phyloP scores from a whole-genome alignment of 345 rosid genomes.

The Hibiscus tridactylites region DNA sequence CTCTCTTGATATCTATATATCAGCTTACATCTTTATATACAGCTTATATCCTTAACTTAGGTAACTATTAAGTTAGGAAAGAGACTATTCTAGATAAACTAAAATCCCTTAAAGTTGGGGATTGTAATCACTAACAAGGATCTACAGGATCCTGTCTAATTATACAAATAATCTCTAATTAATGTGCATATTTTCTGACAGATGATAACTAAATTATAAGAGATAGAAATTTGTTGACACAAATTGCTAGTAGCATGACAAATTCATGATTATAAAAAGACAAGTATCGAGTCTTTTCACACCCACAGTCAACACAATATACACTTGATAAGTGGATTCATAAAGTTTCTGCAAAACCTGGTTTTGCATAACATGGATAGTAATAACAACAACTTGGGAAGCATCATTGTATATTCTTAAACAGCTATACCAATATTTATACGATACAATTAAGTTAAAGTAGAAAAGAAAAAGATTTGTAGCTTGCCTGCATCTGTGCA shows the following conservation, averaged over 20 bases:
- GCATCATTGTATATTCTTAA: not conserved
- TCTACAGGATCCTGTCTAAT: no score
- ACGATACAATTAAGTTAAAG: not conserved
- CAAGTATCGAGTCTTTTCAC: not conserved
- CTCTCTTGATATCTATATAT: no score
- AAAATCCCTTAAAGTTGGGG: no score
- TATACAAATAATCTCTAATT: no score
- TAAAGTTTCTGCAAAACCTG: not conserved
- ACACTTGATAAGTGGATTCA: not conserved
- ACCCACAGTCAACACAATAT: not conserved
- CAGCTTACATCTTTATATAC: no score
- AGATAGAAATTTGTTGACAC: not conserved
- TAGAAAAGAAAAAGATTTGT: constrained; percentile 11
- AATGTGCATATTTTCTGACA: no score
- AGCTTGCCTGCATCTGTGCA: constrained; percentile 92
- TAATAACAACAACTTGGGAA: constrained; percentile 1
- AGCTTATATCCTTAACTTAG: no score
- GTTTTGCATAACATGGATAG: not conserved
- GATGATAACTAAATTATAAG: not conserved
- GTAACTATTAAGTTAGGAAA: no score
- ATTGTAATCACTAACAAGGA: no score
- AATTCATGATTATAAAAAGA: not conserved
- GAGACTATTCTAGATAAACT: no score
- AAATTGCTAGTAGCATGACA: not conserved
- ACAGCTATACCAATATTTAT: not conserved